These are phyloP conservation scores for Pseudocercospora fijiensis DNA, from an alignment of 2,329 filamentous ascomycete species.

Conservation along the genomic window DNA sequence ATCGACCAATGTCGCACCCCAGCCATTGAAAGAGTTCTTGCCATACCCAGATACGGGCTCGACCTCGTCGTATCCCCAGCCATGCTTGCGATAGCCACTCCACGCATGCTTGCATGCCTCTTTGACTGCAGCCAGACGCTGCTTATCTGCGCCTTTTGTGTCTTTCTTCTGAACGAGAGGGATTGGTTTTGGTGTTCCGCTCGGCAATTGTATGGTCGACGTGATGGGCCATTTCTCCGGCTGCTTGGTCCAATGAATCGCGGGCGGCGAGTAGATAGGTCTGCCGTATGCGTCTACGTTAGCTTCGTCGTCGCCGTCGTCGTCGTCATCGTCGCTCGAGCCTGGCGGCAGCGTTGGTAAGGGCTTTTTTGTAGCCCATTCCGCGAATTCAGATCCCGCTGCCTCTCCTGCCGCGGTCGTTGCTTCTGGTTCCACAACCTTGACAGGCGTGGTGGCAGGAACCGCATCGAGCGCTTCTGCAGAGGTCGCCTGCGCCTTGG, in stretches of 20 bases:
- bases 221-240: constrained; percentile 70
- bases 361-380: neutral
- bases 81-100: constrained; percentile 74
- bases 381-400: neutral
- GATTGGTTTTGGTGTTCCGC: constrained; percentile 65
- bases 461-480: neutral
- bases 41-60: constrained; percentile 66
- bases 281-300: constrained; percentile 10
- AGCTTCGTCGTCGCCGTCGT: no score
- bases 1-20: constrained; percentile 86
- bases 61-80: constrained; percentile 86
- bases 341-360: constrained; percentile 15
- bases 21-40: constrained; percentile 83
- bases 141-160: constrained; percentile 58
- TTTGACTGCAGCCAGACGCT: constrained; percentile 67
- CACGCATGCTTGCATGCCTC: constrained; percentile 75
- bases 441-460: neutral
- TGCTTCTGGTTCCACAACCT: constrained; percentile 7
- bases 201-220: constrained; percentile 73
- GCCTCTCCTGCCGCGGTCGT: neutral
- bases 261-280: constrained; percentile 8
- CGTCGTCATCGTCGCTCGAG: constrained; percentile 9
- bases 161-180: constrained; percentile 77
- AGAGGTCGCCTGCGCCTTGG: constrained; percentile 10
- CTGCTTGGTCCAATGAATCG: constrained; percentile 68